Evolutionary conservation across 257 asterid genomes (phyloP), one percentile per base, ranked within the genome.

Genomic region (Jaltomata sinuosa): DNA sequence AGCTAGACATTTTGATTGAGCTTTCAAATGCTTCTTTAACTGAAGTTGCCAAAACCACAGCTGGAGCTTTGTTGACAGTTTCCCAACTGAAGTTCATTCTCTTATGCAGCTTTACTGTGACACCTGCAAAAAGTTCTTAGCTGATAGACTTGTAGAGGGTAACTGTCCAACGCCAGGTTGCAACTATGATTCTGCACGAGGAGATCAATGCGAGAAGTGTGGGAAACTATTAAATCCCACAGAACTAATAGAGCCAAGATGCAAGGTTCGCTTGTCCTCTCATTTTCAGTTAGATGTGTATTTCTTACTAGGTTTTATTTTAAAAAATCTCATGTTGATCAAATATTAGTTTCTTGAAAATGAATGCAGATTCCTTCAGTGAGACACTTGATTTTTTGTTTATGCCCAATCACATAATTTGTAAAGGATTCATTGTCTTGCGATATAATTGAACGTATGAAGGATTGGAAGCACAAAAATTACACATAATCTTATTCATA

Each of bases 161-260:
- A 85, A 11, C 81, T 95, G 99, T 84, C 98, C 99, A 12, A 90
- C 97, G 8, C 94, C 93, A 25, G 95, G 92, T 83, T 95, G 98
- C 88, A 88, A 88, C 86, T 93, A 94, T 83, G 97, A 90, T 84
- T 92, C 99, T 78, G 99, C 99, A 22, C 92, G 99, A 82, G 99
- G 99, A 42, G 99, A 95, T 89, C 99, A 95, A 87, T 95, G 99
- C 82, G 99, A 94, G 83, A 93, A 90, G 82, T 95, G 99, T 64
- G 93, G 93, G 85, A 93, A 95, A 90, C 96, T 95, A 82, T 88
- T 95, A 81, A 93, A 95, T 88, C 98, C 99, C 84, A 92, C 97
- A n/a, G 99, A 95, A 86, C 90, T 95, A 22, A 40, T 91, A 84
- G 91, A 94, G 11, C 99, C 99, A 54, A 95, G 87, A 86, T 95